Conservation (phyloP, 768 basidiomycete genomes). For the Paxillus involutus region DNA sequence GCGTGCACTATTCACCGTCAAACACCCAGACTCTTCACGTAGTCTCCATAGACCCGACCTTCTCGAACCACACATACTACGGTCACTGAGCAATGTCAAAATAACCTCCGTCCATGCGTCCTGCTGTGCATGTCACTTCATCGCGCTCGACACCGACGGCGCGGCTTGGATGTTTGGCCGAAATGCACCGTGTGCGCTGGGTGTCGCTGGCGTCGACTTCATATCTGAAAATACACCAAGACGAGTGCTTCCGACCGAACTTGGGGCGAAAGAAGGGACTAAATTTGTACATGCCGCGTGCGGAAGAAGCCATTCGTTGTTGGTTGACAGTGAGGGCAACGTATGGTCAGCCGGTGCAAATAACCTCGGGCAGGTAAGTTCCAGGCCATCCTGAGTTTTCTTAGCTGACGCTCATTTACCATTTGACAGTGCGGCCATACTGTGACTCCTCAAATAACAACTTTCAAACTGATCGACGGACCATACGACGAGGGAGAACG, state of each 20-base stretch:
- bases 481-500: constrained; percentile 56
- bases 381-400: neutral
- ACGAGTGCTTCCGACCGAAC: constrained; percentile 53
- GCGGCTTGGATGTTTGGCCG: constrained; percentile 91
- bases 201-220: constrained; percentile 51
- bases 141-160: constrained; percentile 72
- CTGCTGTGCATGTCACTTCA: constrained; percentile 73
- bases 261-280: constrained; percentile 58
- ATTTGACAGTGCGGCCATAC: constrained; percentile 67
- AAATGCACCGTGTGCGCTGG: constrained; percentile 68
- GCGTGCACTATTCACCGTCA: constrained; percentile 2
- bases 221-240: constrained; percentile 78
- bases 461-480: constrained; percentile 64
- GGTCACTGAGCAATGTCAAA: constrained; percentile 82
- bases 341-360: constrained; percentile 88
- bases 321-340: constrained; percentile 79
- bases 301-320: constrained; percentile 77
- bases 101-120: constrained; percentile 72
- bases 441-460: constrained; percentile 58
- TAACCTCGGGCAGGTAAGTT: constrained; percentile 72
- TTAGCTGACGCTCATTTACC: neutral
- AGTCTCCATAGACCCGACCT: constrained; percentile 69
- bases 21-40: constrained; percentile 5
- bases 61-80: constrained; percentile 83
- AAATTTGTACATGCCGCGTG: constrained; percentile 81